phyloP scores from a whole-genome alignment of 2,329 filamentous ascomycete species.

The Hypoxylon sp. region DNA sequence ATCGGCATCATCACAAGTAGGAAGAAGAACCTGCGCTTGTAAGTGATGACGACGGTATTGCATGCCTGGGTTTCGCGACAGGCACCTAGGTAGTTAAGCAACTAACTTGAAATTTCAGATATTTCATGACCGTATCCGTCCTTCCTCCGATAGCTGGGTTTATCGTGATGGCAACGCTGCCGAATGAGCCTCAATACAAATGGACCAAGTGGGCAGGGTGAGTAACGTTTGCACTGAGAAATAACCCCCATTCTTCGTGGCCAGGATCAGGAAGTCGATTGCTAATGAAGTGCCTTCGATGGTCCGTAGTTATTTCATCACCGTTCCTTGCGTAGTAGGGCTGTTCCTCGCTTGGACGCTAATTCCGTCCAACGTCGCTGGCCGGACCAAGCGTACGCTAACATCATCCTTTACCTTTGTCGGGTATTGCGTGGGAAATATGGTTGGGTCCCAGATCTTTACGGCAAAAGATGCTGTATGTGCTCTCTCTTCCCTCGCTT shows the following conservation, averaged over 20 bases:
- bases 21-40: slow-evolving; percentile 56
- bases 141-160: slow-evolving; percentile 57
- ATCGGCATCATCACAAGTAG: slow-evolving; percentile 55
- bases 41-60: slow-evolving; percentile 16
- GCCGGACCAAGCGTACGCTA: slow-evolving; percentile 63
- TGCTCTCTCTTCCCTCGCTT: slow-evolving; percentile 4
- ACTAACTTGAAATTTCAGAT: slow-evolving; percentile 46
- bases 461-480: slow-evolving; percentile 58
- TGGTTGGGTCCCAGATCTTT: slow-evolving; percentile 64
- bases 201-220: slow-evolving; percentile 58
- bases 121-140: slow-evolving; percentile 58
- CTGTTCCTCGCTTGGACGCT: slow-evolving; percentile 57
- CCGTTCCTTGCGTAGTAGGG: slow-evolving; percentile 54
- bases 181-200: slow-evolving; percentile 55
- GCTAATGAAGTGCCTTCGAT: slow-evolving; percentile 9
- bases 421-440: slow-evolving; percentile 65
- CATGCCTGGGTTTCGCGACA: too few relatives aligned
- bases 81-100: not conserved
- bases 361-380: slow-evolving; percentile 63
- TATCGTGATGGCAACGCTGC: slow-evolving; percentile 56
- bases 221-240: slow-evolving; percentile 19
- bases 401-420: slow-evolving; percentile 63
- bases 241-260: not conserved
- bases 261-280: not conserved
- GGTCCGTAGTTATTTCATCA: slow-evolving; percentile 54